Evolutionary conservation across 1,139 yeast genomes (phyloP).

Genomic region (Petasospora rhodanensis): DNA sequence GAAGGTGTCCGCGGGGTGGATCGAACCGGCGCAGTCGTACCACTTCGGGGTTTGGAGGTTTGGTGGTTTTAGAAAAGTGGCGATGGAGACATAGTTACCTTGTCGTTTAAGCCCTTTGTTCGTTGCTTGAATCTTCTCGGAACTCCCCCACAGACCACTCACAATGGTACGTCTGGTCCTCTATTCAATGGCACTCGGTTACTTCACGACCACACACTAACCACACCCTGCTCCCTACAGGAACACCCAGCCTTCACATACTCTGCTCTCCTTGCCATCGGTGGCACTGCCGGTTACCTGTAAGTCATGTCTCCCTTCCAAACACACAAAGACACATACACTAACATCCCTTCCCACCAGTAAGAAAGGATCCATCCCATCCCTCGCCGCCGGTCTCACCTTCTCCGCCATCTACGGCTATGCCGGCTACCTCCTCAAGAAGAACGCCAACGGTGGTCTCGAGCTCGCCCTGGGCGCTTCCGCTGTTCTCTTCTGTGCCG

Average conservation of each 20-base stretch:
- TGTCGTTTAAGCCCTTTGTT: no score
- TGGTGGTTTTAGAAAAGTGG: no score
- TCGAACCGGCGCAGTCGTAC: no score
- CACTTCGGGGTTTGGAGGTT: no score
- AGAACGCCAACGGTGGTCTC: conserved; percentile 75
- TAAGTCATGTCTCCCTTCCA: conserved; percentile 22
- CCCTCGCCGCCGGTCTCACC: conserved; percentile 72
- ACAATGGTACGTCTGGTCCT: no score
- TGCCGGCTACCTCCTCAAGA: conserved; percentile 72
- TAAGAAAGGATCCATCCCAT: conserved; percentile 74
- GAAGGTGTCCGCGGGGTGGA: no score
- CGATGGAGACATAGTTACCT: no score
- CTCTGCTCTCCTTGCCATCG: conserved; percentile 68
- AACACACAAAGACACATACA: not conserved
- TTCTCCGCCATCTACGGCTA: conserved; percentile 66
- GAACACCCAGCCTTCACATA: conserved; percentile 79
- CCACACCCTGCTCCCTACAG: conserved; percentile 25
- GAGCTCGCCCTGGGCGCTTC: conserved; percentile 78
- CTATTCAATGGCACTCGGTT: no score
- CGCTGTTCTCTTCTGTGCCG: conserved; percentile 59
- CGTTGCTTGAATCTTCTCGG: no score
- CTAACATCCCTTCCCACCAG: conserved; percentile 17
- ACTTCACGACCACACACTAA: no score
- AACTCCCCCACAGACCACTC: no score
- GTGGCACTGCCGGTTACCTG: conserved; percentile 70